Conservation (phyloP, 2,329 filamentous ascomycete species). For the Xylogone sp. region DNA sequence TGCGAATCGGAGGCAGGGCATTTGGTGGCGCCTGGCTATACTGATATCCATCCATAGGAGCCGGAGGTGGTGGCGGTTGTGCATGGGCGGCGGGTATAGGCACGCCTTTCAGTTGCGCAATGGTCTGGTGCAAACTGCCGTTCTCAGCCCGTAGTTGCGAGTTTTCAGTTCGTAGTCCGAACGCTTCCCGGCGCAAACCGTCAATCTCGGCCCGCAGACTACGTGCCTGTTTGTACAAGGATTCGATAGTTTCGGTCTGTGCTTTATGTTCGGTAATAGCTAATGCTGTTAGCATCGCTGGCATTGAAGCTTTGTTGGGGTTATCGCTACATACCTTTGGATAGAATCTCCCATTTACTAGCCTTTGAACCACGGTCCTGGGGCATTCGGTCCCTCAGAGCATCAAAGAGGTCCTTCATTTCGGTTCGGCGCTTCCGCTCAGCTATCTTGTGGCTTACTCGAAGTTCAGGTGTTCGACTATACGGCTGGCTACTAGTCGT, state of each 20-base stretch:
- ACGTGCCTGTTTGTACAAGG: slow-evolving; percentile 32
- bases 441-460: slow-evolving; percentile 80
- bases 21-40: slow-evolving; percentile 30
- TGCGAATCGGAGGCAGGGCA: slow-evolving; percentile 55
- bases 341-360: slow-evolving; percentile 86
- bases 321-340: slow-evolving; percentile 54
- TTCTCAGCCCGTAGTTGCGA: slow-evolving; percentile 20
- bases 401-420: slow-evolving; percentile 86
- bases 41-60: slow-evolving; percentile 2
- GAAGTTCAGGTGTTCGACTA: slow-evolving; percentile 75
- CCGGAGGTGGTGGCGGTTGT: slow-evolving; percentile 1
- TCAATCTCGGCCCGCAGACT: slow-evolving; percentile 17
- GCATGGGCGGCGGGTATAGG: neutral
- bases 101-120: neutral
- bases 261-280: slow-evolving; percentile 60
- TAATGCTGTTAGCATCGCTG: slow-evolving; percentile 26
- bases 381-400: slow-evolving; percentile 72
- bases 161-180: slow-evolving; percentile 23
- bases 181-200: slow-evolving; percentile 40
- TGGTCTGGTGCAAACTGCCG: slow-evolving; percentile 2
- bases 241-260: slow-evolving; percentile 36
- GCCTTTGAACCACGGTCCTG: slow-evolving; percentile 80
- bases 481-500: slow-evolving; percentile 69
- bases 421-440: slow-evolving; percentile 80
- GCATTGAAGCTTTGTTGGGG: neutral